These are phyloP conservation scores for Xylaria scruposa DNA, from an alignment of 495 filamentous ascomycete species.

Conservation along the genomic window DNA sequence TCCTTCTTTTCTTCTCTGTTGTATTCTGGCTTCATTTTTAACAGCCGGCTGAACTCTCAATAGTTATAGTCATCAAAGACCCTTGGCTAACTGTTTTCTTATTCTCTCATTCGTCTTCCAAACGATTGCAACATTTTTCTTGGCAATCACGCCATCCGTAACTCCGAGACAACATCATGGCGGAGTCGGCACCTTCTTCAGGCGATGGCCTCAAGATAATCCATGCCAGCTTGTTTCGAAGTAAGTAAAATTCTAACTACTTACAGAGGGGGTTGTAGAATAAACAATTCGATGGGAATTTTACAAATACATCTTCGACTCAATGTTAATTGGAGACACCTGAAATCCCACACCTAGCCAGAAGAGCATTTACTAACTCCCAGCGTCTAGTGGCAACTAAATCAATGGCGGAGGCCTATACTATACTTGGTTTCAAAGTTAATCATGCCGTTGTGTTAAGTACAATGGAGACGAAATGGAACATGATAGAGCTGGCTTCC, in stretches of 20 bases:
- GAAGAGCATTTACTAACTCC: neutral
- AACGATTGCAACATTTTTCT: slow-evolving; percentile 10
- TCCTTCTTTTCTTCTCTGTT: neutral
- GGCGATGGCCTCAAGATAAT: slow-evolving; percentile 24
- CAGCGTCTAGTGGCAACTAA: slow-evolving; percentile 27
- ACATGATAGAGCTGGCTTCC: slow-evolving; percentile 30
- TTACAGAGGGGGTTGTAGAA: neutral
- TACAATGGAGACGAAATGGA: slow-evolving; percentile 4
- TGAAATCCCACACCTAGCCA: neutral
- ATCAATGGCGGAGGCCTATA: slow-evolving; percentile 33
- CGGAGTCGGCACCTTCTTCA: neutral
- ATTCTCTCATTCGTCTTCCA: neutral
- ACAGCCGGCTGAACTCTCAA: neutral
- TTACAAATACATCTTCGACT: neutral
- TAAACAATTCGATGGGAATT: too few species aligned
- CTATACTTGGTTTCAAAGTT: slow-evolving; percentile 32
- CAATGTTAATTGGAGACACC: neutral
- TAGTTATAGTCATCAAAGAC: neutral
- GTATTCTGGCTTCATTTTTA: too few species aligned
- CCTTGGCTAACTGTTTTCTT: neutral
- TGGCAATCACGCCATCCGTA: slow-evolving; percentile 14
- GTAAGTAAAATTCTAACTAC: neutral
- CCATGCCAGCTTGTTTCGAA: slow-evolving; percentile 26
- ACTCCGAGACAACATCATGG: neutral
- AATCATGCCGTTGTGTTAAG: slow-evolving; percentile 27